phyloP scores from a whole-genome alignment of 2,329 filamentous ascomycete genomes.

The Phoma herbarum region DNA sequence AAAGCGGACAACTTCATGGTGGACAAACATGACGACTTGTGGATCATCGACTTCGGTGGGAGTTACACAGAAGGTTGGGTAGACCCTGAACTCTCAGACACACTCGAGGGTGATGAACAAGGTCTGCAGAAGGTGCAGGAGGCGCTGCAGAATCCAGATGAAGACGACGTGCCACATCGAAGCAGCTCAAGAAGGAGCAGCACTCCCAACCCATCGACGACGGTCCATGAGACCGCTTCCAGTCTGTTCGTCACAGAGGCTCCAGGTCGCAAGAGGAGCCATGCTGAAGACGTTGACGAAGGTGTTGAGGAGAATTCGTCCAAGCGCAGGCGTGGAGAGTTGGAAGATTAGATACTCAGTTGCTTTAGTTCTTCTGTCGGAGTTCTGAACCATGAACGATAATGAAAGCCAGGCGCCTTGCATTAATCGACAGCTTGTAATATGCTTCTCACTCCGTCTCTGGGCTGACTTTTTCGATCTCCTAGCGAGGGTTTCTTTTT shows the following conservation, averaged over 20 bases:
- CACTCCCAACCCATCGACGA: constrained; percentile 6
- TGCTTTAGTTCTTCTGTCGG: not conserved
- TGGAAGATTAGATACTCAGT: not conserved
- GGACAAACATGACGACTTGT: constrained; percentile 48
- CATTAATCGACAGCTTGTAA: too few species aligned
- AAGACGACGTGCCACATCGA: not conserved
- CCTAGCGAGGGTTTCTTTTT: too few species aligned
- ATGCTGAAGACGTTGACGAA: not conserved
- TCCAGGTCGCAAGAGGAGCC: not conserved
- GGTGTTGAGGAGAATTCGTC: not conserved
- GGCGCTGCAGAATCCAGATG: constrained; percentile 25
- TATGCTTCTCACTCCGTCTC: too few species aligned
- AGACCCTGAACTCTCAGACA: constrained; percentile 49
- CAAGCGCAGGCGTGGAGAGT: not conserved
- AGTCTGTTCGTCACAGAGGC: constrained; percentile 21
- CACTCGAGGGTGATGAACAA: constrained; percentile 51
- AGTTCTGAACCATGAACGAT: not conserved
- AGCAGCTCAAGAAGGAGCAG: not conserved
- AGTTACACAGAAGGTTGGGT: constrained; percentile 55
- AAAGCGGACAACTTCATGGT: constrained; percentile 52
- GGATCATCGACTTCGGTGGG: constrained; percentile 55
- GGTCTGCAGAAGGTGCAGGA: constrained; percentile 32
- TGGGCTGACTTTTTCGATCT: too few species aligned
- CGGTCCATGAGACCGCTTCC: constrained; percentile 13
- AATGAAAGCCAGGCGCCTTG: not conserved